A percentile compares a stretch with the other conserved stretches of the same genome.
Conservation (phyloP, 2,329 filamentous ascomycete species). For the Triangularia verruculosa region DNA sequence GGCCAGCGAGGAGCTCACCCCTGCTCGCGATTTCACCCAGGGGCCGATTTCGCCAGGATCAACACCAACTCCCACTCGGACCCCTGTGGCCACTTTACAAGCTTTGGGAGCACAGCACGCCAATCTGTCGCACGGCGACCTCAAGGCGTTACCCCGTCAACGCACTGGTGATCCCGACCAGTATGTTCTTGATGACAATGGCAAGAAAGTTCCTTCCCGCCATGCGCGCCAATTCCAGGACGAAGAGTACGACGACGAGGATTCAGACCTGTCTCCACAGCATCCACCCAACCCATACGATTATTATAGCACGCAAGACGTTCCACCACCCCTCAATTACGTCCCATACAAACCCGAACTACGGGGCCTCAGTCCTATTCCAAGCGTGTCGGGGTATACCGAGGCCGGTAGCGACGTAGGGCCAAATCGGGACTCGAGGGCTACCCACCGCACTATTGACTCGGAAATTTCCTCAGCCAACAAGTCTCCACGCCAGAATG, state of each 20-base stretch:
- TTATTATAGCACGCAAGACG: slow-evolving; percentile 59
- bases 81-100: slow-evolving; percentile 49
- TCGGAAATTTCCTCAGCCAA: slow-evolving; percentile 56
- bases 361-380: slow-evolving; percentile 80
- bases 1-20: slow-evolving; percentile 59
- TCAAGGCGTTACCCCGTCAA: slow-evolving; percentile 52
- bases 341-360: slow-evolving; percentile 66
- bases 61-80: slow-evolving; percentile 59
- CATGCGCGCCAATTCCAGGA: slow-evolving; percentile 28
- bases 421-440: slow-evolving; percentile 53
- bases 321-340: slow-evolving; percentile 62
- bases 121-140: slow-evolving; percentile 58
- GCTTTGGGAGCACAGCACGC: slow-evolving; percentile 66
- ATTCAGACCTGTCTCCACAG: slow-evolving; percentile 42
- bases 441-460: slow-evolving; percentile 48
- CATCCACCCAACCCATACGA: slow-evolving; percentile 36
- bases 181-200: slow-evolving; percentile 47
- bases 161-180: slow-evolving; percentile 41
- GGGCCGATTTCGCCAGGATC: slow-evolving; percentile 59
- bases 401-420: slow-evolving; percentile 61
- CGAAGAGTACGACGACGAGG: slow-evolving; percentile 43
- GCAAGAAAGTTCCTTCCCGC: slow-evolving; percentile 39
- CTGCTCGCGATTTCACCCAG: slow-evolving; percentile 62
- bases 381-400: slow-evolving; percentile 85
- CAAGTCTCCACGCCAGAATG: slow-evolving; percentile 50